These are phyloP conservation scores for Metarhizium guizhouense DNA, from an alignment of 2,329 filamentous ascomycete genomes.

Conservation along the genomic window DNA sequence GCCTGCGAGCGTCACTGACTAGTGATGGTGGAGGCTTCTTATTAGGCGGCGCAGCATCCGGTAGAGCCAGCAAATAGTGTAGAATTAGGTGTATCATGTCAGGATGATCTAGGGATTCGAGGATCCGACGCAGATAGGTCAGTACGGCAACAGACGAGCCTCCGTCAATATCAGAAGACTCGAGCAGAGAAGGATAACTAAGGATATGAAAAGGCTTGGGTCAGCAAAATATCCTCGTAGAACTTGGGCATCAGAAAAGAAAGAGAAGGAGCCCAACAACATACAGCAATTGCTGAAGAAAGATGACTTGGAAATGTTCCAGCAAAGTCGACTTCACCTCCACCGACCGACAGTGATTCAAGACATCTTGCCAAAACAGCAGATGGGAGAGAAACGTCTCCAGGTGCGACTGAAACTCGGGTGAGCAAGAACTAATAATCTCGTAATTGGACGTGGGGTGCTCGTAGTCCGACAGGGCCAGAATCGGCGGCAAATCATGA, in stretches of 20 bases:
- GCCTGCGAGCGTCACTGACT: conserved; percentile 63
- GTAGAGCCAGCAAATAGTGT: conserved; percentile 80
- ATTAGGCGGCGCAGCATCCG: conserved; percentile 39
- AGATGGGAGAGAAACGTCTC: conserved; percentile 92
- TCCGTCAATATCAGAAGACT: conserved; percentile 94
- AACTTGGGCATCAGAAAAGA: too few species aligned
- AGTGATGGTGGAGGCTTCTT: conserved; percentile 35
- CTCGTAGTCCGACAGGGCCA: conserved; percentile 82
- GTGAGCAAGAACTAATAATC: conserved; percentile 64
- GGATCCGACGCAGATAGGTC: conserved; percentile 82
- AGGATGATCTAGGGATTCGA: conserved; percentile 85
- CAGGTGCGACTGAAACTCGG: conserved; percentile 75
- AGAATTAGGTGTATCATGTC: conserved; percentile 92
- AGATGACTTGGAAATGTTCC: conserved; percentile 95
- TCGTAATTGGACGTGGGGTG: conserved; percentile 61
- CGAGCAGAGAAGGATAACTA: conserved; percentile 88
- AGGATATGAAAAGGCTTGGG: neutral
- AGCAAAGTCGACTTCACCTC: conserved; percentile 90
- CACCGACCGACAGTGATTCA: conserved; percentile 86
- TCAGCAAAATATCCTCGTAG: neutral
- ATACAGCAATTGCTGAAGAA: conserved; percentile 86
- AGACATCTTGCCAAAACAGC: conserved; percentile 94
- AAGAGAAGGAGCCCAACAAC: conserved; percentile 18
- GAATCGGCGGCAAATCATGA: conserved; percentile 68
- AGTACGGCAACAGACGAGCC: conserved; percentile 94